These are phyloP conservation scores for Suhomyces panamericanus DNA, from an alignment of 1,139 yeast species.

Conservation along the genomic window DNA sequence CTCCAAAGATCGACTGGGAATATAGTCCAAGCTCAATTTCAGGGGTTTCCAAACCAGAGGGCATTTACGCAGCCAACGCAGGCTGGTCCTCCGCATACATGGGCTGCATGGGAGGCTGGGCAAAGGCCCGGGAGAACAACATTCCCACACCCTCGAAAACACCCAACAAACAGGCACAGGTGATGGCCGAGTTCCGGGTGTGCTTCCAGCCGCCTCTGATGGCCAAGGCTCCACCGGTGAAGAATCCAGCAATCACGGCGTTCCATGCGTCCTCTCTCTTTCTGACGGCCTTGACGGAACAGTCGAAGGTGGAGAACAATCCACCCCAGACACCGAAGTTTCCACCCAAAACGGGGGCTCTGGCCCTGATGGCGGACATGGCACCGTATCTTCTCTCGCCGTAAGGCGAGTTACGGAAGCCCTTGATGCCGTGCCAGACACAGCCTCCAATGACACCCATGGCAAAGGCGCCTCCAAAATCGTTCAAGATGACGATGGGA, in stretches of 20 bases:
- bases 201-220: slow-evolving; percentile 99
- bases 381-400: slow-evolving; percentile 95
- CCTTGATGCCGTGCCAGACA: slow-evolving; percentile 98
- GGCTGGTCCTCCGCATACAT: slow-evolving; percentile 63
- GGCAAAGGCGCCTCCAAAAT: slow-evolving; percentile 98
- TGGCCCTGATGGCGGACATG: slow-evolving; percentile 83
- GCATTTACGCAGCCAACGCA: slow-evolving; percentile 51
- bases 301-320: slow-evolving; percentile 89
- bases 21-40: too few relatives aligned
- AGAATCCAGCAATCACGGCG: slow-evolving; percentile 96
- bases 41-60: too few relatives aligned
- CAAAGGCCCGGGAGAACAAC: slow-evolving; percentile 89
- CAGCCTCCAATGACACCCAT: slow-evolving; percentile 99
- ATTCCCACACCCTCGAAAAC: slow-evolving; percentile 98
- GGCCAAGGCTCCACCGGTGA: slow-evolving; percentile 97
- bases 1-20: too few relatives aligned
- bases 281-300: slow-evolving; percentile 92
- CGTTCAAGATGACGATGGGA: slow-evolving; percentile 92
- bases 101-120: slow-evolving; percentile 83
- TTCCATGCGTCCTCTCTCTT: slow-evolving; percentile 98
- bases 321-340: slow-evolving; percentile 99
- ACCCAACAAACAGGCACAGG: slow-evolving; percentile 96
- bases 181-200: slow-evolving; percentile 93
- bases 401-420: slow-evolving; percentile 94
- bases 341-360: slow-evolving; percentile 99